A percentile compares a stretch with the other conserved stretches of the same genome.
phyloP scores from a whole-genome alignment of 495 filamentous ascomycete species.

The Penicillium silybi region DNA sequence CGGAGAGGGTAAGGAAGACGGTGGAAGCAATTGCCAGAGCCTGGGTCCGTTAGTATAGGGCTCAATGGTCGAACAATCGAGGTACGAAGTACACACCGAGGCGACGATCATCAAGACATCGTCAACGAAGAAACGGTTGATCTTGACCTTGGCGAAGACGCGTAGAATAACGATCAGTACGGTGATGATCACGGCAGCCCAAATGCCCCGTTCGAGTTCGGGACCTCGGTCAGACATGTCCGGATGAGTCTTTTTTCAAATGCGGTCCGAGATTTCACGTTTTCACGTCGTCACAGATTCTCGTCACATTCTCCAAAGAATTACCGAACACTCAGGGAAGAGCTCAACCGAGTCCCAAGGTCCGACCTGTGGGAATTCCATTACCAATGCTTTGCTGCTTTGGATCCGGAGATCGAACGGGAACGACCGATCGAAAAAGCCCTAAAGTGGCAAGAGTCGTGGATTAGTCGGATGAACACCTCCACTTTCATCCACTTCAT shows the following conservation, averaged over 20 bases:
- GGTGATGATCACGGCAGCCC: slow-evolving; percentile 32
- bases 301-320: too few species aligned
- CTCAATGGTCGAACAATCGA: neutral
- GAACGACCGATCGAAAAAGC: neutral
- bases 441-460: neutral
- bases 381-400: too few species aligned
- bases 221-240: slow-evolving; percentile 20
- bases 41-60: slow-evolving; percentile 6
- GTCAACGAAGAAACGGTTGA: slow-evolving; percentile 30
- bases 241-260: too few species aligned
- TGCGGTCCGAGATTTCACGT: too few species aligned
- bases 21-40: slow-evolving; percentile 23
- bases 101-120: slow-evolving; percentile 38
- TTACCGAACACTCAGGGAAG: too few species aligned
- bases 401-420: too few species aligned
- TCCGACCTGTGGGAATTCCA: too few species aligned
- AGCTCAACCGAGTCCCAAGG: too few species aligned
- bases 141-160: slow-evolving; percentile 34
- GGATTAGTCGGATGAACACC: neutral
- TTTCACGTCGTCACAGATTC: too few species aligned
- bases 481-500: neutral
- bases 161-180: slow-evolving; percentile 31
- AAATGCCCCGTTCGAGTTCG: slow-evolving; percentile 25
- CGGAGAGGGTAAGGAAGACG: slow-evolving; percentile 24
- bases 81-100: slow-evolving; percentile 23